Evolutionary conservation across 2,329 filamentous ascomycete genomes (phyloP), one percentile per base, ranked within the genome.

Genomic region (Sporothrix humicola): DNA sequence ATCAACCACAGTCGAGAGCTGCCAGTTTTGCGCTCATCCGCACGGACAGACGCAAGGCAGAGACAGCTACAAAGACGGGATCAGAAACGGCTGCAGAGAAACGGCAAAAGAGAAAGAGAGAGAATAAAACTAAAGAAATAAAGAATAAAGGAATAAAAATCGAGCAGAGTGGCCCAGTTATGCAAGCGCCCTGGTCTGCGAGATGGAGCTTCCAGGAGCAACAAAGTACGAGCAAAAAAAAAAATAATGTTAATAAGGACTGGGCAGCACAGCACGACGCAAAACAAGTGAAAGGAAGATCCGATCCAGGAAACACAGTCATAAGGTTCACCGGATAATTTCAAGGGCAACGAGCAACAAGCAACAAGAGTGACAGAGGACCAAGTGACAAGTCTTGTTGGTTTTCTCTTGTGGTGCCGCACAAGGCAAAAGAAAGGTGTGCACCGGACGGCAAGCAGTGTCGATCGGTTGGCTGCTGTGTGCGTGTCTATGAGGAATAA

Each of bases 11-110:
- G 44, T 46, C 50, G 44, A 20, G 20, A 52, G 65, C 65, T 48
- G 54, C 59, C 20, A 37, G 37, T 26, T 58, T 48, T 46, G 54
- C 42, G 42, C 23, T 46, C 61, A 61, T 63, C 72, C 72, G 72
- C 72, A 69, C 54, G 42, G 69, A 54, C 69, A 31, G n/a, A 66
- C 61, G 61, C 61, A 59, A 71, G 52, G 56, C 69, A 71, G 37
- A 42, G 48, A 37, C 50, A 58, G 31, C 17, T 17, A 50, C 52
- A 46, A 17, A 23, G 13, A 71, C 54, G 54, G 20, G 42, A 61
- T 2, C 54, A 61, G 68, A 46, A 44, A 59, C 56, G 44, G 58
- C 13, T 42, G 69, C n/a, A 37, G 23, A 46, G 56, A 48, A 37
- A 26, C 31, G 66, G 50, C 17, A 69, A 44, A 17, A 50, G 15